Conservation (phyloP, 768 basidiomycete species). For the Trametes cinnabarina region DNA sequence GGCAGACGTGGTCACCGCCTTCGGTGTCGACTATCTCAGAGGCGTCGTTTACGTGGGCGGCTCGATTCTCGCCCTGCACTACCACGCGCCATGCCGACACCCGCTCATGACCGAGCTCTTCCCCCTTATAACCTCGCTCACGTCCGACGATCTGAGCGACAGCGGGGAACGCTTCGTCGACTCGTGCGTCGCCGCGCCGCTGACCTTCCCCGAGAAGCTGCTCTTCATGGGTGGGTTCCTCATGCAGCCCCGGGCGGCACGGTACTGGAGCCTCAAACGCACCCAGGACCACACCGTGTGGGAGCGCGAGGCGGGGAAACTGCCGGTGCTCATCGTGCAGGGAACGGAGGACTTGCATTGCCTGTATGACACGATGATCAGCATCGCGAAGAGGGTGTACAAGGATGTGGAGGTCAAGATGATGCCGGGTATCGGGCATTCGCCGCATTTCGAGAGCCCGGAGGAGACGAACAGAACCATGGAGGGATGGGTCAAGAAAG, state of each 20-base stretch:
- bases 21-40: conserved; percentile 20
- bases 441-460: conserved; percentile 24
- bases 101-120: conserved; percentile 13
- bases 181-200: conserved; percentile 21
- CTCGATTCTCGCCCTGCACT: conserved; percentile 19
- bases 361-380: conserved; percentile 15
- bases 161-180: conserved; percentile 23
- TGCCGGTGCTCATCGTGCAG: conserved; percentile 25
- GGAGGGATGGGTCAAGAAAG: conserved; percentile 30
- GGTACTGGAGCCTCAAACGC: conserved; percentile 18
- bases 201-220: conserved; percentile 21
- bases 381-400: conserved; percentile 15
- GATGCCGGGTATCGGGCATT: conserved; percentile 23
- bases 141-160: conserved; percentile 14
- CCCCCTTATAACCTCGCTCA: conserved; percentile 10
- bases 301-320: conserved; percentile 15
- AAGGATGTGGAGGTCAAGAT: conserved; percentile 18
- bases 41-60: conserved; percentile 28
- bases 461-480: conserved; percentile 17
- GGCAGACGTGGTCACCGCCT: conserved; percentile 22
- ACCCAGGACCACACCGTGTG: conserved; percentile 24
- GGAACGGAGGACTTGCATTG: conserved; percentile 25
- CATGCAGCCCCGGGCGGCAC: conserved; percentile 21
- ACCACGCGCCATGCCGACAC: conserved; percentile 13
- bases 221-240: conserved; percentile 25